A percentile compares a stretch with the other conserved stretches of the same genome.
Evolutionary conservation across 768 basidiomycete species (phyloP).

Genomic region (Ephemerocybe angulata): DNA sequence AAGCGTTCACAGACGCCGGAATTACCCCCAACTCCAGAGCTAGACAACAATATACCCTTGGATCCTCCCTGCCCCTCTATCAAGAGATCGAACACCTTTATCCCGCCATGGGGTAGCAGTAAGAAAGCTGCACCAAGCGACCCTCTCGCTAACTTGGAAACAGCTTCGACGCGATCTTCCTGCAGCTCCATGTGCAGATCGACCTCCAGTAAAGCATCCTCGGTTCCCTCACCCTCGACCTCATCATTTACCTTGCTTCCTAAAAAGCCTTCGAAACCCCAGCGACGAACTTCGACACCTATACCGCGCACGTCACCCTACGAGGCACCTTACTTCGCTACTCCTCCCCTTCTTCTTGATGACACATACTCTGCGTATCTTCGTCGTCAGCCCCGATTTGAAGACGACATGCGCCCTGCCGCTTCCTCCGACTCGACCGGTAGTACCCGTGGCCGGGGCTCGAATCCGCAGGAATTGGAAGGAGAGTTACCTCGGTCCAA

Average conservation of each 20-base stretch:
- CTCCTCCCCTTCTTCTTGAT: conserved; percentile 31
- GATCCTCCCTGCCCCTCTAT: neutral
- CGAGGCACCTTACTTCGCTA: conserved; percentile 43
- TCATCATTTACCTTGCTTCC: conserved; percentile 8
- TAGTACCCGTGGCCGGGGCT: neutral
- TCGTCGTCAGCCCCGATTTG: conserved; percentile 23
- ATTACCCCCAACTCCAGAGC: conserved; percentile 12
- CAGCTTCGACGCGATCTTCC: neutral
- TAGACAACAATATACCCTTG: conserved; percentile 16
- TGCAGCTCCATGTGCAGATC: neutral
- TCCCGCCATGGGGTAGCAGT: neutral
- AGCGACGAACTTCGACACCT: conserved; percentile 30
- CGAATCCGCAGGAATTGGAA: neutral
- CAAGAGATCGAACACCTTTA: neutral
- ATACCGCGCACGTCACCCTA: conserved; percentile 39
- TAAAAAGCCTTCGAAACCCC: conserved; percentile 22
- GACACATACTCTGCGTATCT: conserved; percentile 20
- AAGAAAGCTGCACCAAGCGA: neutral
- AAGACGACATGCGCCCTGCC: conserved; percentile 21
- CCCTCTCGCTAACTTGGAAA: neutral
- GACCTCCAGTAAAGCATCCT: conserved; percentile 2
- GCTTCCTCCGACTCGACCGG: conserved; percentile 8
- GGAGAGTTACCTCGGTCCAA: neutral
- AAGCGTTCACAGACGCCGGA: conserved; percentile 16
- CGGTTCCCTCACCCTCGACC: conserved; percentile 12